phyloP scores from a whole-genome alignment of 2,329 filamentous ascomycete genomes.

The Talaromyces sp. region DNA sequence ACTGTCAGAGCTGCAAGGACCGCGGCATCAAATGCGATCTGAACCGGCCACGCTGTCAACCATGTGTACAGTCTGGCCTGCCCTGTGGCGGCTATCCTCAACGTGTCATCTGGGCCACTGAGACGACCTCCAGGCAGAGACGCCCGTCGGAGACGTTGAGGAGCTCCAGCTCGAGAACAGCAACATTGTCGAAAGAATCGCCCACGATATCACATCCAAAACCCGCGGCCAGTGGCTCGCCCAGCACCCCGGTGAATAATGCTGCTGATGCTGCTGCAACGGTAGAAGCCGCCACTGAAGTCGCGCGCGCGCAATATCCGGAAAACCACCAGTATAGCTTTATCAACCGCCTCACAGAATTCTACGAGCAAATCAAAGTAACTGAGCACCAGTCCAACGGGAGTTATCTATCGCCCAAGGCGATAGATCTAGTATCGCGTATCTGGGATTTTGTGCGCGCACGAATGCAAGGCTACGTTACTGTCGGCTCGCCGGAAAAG shows the following conservation, averaged over 20 bases:
- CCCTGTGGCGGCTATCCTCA: conserved; percentile 22
- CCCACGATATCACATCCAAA: background rate
- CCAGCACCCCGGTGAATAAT: background rate
- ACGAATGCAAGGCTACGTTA: conserved; percentile 14
- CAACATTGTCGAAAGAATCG: conserved; percentile 5
- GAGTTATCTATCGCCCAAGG: conserved; percentile 18
- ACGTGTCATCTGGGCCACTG: conserved; percentile 22
- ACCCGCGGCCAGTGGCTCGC: background rate
- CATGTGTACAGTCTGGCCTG: conserved; percentile 18
- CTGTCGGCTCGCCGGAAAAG: conserved; percentile 12
- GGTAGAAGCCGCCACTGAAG: background rate
- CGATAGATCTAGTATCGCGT: conserved; percentile 21
- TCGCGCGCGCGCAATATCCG: conserved; percentile 8
- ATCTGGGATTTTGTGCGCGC: conserved; percentile 21
- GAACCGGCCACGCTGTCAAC: conserved; percentile 24
- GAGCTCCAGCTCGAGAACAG: background rate
- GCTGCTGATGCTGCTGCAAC: background rate
- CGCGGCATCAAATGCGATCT: conserved; percentile 26
- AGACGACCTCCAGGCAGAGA: conserved; percentile 11
- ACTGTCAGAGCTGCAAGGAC: conserved; percentile 22
- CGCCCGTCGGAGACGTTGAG: background rate
- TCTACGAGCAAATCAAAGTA: conserved; percentile 21
- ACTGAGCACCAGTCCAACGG: conserved; percentile 13
- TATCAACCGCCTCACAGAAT: conserved; percentile 20
- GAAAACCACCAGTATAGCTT: conserved; percentile 23